Evolutionary conservation across 805 yeast species (phyloP).

Genomic region (Aciculoconidium aculeatum): DNA sequence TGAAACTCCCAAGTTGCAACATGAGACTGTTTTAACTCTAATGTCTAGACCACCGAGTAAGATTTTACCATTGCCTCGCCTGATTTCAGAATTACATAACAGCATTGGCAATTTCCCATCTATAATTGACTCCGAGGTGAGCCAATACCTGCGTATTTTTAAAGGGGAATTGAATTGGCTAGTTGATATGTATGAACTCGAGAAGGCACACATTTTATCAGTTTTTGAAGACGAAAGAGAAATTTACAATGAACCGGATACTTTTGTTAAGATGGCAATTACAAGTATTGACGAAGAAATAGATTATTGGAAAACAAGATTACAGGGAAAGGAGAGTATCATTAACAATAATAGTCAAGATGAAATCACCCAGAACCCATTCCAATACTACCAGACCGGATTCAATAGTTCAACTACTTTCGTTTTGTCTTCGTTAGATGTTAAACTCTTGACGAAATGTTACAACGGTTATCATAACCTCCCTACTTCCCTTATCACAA

Average conservation of each 20-base stretch:
- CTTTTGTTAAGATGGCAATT: conserved; percentile 49
- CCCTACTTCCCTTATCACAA: conserved; percentile 59
- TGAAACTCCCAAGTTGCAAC: conserved; percentile 53
- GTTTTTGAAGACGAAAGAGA: conserved; percentile 54
- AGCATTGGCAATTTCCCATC: conserved; percentile 33
- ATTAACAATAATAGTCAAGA: no score
- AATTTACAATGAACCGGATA: conserved; percentile 55
- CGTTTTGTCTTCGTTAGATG: conserved; percentile 74
- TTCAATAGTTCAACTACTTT: conserved; percentile 57
- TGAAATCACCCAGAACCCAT: conserved; percentile 29
- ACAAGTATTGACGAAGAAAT: conserved; percentile 46
- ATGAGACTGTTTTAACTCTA: conserved; percentile 53
- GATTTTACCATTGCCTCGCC: conserved; percentile 45
- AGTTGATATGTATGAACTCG: conserved; percentile 50
- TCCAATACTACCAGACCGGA: conserved; percentile 73
- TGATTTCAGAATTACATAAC: conserved; percentile 20
- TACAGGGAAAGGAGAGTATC: no score
- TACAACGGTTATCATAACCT: conserved; percentile 55
- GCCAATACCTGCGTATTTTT: conserved; percentile 59
- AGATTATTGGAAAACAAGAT: conserved; percentile 29
- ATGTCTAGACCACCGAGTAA: conserved; percentile 46
- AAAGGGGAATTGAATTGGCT: conserved; percentile 56
- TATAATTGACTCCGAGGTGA: conserved; percentile 17
- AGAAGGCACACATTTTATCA: conserved; percentile 45
- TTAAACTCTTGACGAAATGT: conserved; percentile 59